phyloP scores from a whole-genome alignment of 176 grass and related monocot species.

The Hordeum marinum region DNA sequence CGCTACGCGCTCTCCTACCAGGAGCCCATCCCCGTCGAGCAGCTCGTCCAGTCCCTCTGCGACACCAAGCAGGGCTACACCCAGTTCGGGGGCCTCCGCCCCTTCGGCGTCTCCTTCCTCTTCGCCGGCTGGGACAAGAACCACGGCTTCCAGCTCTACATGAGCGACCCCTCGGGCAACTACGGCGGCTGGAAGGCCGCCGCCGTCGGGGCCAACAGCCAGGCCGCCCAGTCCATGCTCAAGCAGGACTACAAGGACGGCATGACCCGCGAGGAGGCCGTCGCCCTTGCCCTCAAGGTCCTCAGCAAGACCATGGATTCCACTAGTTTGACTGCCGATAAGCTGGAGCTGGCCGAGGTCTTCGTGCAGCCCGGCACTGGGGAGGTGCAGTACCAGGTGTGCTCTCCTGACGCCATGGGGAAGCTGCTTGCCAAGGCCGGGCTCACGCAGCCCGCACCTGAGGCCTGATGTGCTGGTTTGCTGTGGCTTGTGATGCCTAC shows the following conservation, averaged over 20 bases:
- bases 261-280: constrained; percentile 75
- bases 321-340: constrained; percentile 74
- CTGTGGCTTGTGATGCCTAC: constrained; percentile 21
- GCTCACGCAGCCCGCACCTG: constrained; percentile 50
- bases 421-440: constrained; percentile 64
- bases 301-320: constrained; percentile 96
- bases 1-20: constrained; percentile 86
- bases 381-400: constrained; percentile 86
- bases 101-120: constrained; percentile 92
- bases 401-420: constrained; percentile 53
- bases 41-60: constrained; percentile 88
- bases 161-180: constrained; percentile 87
- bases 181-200: constrained; percentile 91
- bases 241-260: constrained; percentile 94
- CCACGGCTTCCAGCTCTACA: constrained; percentile 90
- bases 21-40: constrained; percentile 91
- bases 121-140: constrained; percentile 92
- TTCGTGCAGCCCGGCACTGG: constrained; percentile 51
- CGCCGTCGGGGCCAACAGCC: constrained; percentile 85
- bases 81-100: constrained; percentile 90
- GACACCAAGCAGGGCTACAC: constrained; percentile 97
- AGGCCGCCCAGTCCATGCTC: constrained; percentile 91
- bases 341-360: constrained; percentile 88
- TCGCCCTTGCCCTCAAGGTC: constrained; percentile 76
- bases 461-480: constrained; percentile 48